Evolutionary conservation across 768 basidiomycete genomes (phyloP).

Genomic region (Suillus subaureus): DNA sequence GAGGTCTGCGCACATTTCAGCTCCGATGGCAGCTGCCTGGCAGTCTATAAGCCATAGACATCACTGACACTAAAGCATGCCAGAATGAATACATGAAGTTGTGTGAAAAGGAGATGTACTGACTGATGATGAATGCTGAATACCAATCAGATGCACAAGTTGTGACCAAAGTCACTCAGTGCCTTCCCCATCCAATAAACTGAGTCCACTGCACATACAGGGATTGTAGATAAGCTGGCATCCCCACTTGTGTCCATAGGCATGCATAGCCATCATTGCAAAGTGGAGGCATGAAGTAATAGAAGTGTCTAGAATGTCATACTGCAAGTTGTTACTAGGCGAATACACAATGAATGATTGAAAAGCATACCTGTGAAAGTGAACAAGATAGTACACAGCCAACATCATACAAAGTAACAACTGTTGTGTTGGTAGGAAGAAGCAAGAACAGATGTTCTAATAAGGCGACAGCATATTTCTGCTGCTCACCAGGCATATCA

Average conservation of each 20-base stretch:
- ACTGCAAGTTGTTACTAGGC: background rate
- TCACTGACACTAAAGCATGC: constrained; percentile 18
- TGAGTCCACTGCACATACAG: constrained; percentile 9
- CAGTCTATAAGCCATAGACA: constrained; percentile 39
- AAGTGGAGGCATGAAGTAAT: constrained; percentile 27
- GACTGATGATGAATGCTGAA: constrained; percentile 36
- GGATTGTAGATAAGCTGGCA: constrained; percentile 32
- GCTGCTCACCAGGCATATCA: constrained; percentile 39
- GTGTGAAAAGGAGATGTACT: constrained; percentile 13
- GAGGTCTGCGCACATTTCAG: constrained; percentile 29
- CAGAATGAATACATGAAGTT: background rate
- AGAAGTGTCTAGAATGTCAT: background rate
- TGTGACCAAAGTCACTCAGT: constrained; percentile 35
- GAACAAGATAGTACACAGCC: constrained; percentile 36
- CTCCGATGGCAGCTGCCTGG: constrained; percentile 30
- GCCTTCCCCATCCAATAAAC: constrained; percentile 16
- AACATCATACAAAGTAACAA: constrained; percentile 34
- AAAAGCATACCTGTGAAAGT: constrained; percentile 26
- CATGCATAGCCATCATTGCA: constrained; percentile 41
- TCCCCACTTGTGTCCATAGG: constrained; percentile 41
- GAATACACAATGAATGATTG: background rate
- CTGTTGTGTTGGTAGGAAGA: constrained; percentile 32
- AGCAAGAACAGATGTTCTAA: constrained; percentile 31
- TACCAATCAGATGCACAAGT: constrained; percentile 36
- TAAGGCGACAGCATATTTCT: constrained; percentile 40